These are phyloP conservation scores for Juncus effusus DNA, from an alignment of 176 grass and related monocot genomes.

Conservation along the genomic window DNA sequence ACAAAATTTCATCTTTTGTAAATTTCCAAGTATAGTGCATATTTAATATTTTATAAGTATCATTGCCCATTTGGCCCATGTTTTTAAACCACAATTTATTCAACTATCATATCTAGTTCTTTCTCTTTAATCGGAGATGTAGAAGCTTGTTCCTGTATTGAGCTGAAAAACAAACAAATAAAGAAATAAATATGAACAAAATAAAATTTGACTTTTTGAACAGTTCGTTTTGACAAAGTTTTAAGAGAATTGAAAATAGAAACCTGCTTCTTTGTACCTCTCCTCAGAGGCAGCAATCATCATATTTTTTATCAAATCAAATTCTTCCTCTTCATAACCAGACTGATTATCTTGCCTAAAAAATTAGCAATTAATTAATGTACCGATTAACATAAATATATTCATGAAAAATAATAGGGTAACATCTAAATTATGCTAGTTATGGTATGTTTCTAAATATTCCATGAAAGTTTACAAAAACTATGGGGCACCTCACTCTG, in stretches of 20 bases:
- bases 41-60: no score
- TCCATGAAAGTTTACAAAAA: no score
- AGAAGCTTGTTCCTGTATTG: slow-evolving; percentile 79
- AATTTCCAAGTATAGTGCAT: no score
- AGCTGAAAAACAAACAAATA: slow-evolving; percentile 45
- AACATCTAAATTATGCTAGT: neutral
- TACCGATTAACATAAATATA: neutral
- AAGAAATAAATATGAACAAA: slow-evolving; percentile 12
- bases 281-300: slow-evolving; percentile 80
- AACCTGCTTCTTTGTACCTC: slow-evolving; percentile 94
- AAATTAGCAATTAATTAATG: slow-evolving; percentile 12
- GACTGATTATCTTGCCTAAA: slow-evolving; percentile 52
- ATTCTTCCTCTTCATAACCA: slow-evolving; percentile 66
- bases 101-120: slow-evolving; percentile 50
- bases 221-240: neutral
- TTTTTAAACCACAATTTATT: neutral
- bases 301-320: slow-evolving; percentile 77
- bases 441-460: no score
- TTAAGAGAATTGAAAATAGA: slow-evolving; percentile 8
- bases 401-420: neutral
- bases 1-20: no score
- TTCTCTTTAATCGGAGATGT: slow-evolving; percentile 67
- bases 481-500: no score
- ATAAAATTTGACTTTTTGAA: neutral
- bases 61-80: no score